Evolutionary conservation across 139 green algal species (phyloP).

Genomic region (Desmodesmus armatus): DNA sequence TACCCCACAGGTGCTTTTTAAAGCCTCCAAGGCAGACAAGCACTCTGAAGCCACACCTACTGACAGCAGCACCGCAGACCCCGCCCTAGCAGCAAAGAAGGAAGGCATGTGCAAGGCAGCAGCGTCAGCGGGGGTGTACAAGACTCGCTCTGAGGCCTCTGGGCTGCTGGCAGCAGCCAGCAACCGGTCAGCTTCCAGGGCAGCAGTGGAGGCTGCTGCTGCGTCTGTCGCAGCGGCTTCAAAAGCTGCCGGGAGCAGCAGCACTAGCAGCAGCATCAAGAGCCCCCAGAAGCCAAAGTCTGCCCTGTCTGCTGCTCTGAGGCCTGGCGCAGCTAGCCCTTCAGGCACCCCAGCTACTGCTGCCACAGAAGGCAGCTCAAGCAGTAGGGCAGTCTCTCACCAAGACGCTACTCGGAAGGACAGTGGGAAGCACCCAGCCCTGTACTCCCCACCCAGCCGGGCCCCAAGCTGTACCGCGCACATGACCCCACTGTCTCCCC

Average conservation of each 20-base stretch:
- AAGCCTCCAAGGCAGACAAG: background rate
- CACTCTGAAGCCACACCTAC: background rate
- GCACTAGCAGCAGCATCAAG: background rate
- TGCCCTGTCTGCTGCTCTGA: background rate
- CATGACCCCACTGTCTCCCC: too few relatives aligned
- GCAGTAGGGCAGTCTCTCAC: background rate
- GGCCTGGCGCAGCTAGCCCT: background rate
- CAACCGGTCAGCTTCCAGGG: conserved; percentile 20
- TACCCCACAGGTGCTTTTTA: too few relatives aligned
- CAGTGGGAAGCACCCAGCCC: background rate
- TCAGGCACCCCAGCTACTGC: background rate
- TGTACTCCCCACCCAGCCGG: too few relatives aligned
- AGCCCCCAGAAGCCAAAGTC: background rate
- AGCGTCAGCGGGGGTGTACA: too few relatives aligned
- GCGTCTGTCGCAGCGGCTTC: background rate
- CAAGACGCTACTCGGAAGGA: background rate
- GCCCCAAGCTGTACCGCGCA: too few relatives aligned
- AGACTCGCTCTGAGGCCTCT: too few relatives aligned
- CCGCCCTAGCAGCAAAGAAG: conserved; percentile 11
- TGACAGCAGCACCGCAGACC: background rate
- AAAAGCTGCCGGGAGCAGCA: background rate
- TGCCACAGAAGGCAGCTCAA: background rate
- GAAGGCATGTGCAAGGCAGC: conserved; percentile 32
- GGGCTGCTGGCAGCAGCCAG: too few relatives aligned
- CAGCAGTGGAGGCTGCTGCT: background rate